Base-by-base conservation (phyloP, 305 asterid species). In the Fraxinus angustifolia region DNA sequence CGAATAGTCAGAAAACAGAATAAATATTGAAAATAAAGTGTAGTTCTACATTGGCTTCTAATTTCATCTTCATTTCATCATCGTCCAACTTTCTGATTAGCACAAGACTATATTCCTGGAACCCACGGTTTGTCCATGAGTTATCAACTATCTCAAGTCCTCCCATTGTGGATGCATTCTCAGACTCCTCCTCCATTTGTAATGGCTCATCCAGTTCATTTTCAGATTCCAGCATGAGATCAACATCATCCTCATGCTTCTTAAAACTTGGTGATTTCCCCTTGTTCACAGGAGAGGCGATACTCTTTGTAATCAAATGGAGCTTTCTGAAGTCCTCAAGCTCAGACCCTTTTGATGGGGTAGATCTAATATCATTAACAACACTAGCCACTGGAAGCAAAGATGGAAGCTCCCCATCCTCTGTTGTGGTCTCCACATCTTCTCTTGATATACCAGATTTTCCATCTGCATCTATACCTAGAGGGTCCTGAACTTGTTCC, bases 381-480 rank as follows among this genome's bases (percentile, higher is more conserved):
- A 84, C 88, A 77, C 84, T 70, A 78, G 95, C 85, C 70, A 45
- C 77, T 38, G 91, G 85, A 85, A 83, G 80, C 82, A 91, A 81
- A 77, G 96, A 89, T 21, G 96, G 98, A 79, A 96, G 98, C 85
- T 96, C 99, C 74, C 98, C 99, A 80, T 96, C 98, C 87, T 96
- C 99, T 84, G 91, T 87, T 77, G 85, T 56, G 73, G 79, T 88
- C 87, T 94, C 98, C 81, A 87, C 87, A 82, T 89, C 93, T 33
- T 86, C 92, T 81, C 86, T 90, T 80, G 94, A 88, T 83, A 74
- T 76, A 40, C 79, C 91, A 81, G 83, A 78, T 75, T 74, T 89
- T 45, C 76, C 89, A 68, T 83, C 91, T 62, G 83, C 81, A 79
- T 86, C 89, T 68, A 80, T 35, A 82, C 81, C 82, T 48, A 83